Conservation (phyloP, 2,329 filamentous ascomycete species). For the Hypoxylon sp. region DNA sequence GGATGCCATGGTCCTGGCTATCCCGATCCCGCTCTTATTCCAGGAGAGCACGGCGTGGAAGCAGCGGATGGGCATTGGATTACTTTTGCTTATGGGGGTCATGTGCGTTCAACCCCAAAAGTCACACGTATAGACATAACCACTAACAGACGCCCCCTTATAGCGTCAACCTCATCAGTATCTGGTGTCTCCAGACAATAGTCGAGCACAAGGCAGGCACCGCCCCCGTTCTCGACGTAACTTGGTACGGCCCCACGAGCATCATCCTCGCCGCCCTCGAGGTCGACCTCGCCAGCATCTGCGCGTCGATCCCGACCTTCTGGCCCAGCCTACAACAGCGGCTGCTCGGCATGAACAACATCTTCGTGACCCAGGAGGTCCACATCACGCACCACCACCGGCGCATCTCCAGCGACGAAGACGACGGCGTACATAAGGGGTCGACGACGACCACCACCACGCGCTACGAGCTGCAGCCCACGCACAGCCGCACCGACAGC, state of each 20-base stretch:
- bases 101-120: constrained; percentile 47
- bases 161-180: constrained; percentile 49
- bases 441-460: background rate
- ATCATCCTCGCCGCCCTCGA: constrained; percentile 53
- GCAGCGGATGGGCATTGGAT: constrained; percentile 49
- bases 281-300: constrained; percentile 50
- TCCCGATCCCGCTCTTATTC: constrained; percentile 50
- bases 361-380: constrained; percentile 54
- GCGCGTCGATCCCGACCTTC: constrained; percentile 52
- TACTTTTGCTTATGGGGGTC: constrained; percentile 50
- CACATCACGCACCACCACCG: constrained; percentile 49
- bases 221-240: constrained; percentile 52
- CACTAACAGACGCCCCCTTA: background rate
- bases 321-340: constrained; percentile 49
- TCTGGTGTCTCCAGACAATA: constrained; percentile 51
- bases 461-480: constrained; percentile 29
- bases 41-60: constrained; percentile 44
- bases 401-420: constrained; percentile 40
- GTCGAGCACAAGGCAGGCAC: constrained; percentile 48
- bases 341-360: constrained; percentile 48
- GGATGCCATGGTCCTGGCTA: constrained; percentile 50
- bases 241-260: constrained; percentile 52
- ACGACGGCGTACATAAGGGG: constrained; percentile 3
- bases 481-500: constrained; percentile 28
- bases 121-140: no score